Evolutionary conservation across 345 rosid species (phyloP), one percentile per base, ranked within the genome.

Genomic region (Acer campestre): DNA sequence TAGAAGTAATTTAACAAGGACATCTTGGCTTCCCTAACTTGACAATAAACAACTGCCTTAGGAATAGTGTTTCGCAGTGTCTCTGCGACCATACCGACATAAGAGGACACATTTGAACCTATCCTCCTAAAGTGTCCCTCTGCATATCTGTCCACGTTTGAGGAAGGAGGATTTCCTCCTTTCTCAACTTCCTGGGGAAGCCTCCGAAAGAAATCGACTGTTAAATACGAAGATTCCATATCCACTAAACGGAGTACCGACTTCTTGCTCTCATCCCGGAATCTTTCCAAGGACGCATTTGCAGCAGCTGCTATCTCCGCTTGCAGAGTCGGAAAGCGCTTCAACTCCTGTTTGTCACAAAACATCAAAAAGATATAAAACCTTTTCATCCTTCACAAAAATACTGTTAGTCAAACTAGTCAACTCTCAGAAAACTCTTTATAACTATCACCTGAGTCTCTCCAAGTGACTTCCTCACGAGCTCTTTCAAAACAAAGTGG

Each of bases 111-210:
- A 53, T 87, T 89, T 4, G 95, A 88, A 29, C 90, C 94, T 80
- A 93, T 93, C 84, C 95, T 89, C 79, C 92, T 83, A 80, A 91
- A 91, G 78, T 93, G 97, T 51, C 90, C 89, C 10, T 91, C 95
- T 20, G 83, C 75, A 67, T 91, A 90, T 13, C 90, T 86, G 71
- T 93, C 95, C 46, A 81, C 58, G 3, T 82, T 55, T 5, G 85
- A 8, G 56, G 84, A 65, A n/a, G 82, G 44, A 27, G 78, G 86
- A 74, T 80, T 83, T 79, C 82, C 85, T 17, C 79, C 82, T 77
- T 85, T 89, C 78, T 91, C 95, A 18, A 85, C 75, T 84, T 91
- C 95, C 79, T 89, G 95, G 14, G 97, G 95, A 72, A 93, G 95
- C 64, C 80, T 91, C 46, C 97, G 82, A 78, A 91, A 93, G 90